phyloP scores from a whole-genome alignment of 495 filamentous ascomycete species.

The Penicillium simplicissimum region DNA sequence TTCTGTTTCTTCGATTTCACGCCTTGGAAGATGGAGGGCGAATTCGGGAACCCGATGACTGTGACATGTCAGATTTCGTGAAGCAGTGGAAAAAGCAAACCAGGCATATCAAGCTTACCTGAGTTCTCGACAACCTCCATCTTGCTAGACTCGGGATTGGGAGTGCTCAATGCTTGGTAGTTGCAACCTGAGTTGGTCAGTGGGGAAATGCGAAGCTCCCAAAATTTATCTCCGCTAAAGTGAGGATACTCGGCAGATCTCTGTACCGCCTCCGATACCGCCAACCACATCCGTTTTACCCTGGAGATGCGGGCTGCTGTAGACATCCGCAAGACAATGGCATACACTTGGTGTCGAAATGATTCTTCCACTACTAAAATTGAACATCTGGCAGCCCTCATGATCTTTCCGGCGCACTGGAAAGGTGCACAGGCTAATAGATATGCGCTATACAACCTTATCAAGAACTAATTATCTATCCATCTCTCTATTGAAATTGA shows the following conservation, averaged over 20 bases:
- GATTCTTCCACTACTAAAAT: not conserved
- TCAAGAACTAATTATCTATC: no score
- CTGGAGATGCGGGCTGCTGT: not conserved
- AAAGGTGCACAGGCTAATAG: no score
- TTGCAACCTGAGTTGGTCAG: not conserved
- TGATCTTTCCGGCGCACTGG: no score
- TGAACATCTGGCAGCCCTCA: no score
- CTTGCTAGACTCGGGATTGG: not conserved
- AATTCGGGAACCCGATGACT: slow-evolving; percentile 5
- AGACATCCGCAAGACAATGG: not conserved
- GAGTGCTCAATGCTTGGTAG: not conserved
- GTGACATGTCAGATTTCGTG: not conserved
- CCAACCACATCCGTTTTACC: not conserved
- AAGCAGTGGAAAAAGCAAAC: no score
- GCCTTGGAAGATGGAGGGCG: not conserved
- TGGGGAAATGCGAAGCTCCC: slow-evolving; percentile 5
- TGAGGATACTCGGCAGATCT: slow-evolving; percentile 3
- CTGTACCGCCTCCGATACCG: slow-evolving; percentile 16
- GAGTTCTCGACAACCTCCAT: slow-evolving; percentile 7
- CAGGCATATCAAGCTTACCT: not conserved
- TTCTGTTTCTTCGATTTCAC: slow-evolving; percentile 19
- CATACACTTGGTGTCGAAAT: not conserved
- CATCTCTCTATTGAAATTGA: not conserved
- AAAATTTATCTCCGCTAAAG: slow-evolving; percentile 15
- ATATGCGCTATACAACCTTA: no score